phyloP scores from a whole-genome alignment of 2,329 filamentous ascomycete species.

The Tolypocladium sp. region DNA sequence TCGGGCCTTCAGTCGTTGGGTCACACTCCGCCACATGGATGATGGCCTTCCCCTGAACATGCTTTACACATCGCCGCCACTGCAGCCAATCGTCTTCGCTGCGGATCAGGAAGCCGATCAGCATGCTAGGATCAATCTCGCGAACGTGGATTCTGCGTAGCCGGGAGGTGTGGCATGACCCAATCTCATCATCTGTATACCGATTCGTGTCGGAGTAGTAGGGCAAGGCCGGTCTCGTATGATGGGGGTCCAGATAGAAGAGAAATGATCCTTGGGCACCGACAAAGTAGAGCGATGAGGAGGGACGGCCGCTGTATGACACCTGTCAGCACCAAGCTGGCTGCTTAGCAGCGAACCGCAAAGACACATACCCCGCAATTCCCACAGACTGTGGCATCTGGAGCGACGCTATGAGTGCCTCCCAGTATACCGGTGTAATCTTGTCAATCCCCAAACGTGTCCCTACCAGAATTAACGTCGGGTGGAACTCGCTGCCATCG shows the following conservation, averaged over 20 bases:
- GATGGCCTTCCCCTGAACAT: constrained; percentile 73
- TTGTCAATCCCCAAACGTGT: constrained; percentile 89
- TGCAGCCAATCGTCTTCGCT: constrained; percentile 74
- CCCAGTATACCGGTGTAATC: constrained; percentile 90
- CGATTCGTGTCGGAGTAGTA: constrained; percentile 46
- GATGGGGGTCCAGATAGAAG: constrained; percentile 93
- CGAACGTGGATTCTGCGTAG: constrained; percentile 73
- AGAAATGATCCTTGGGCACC: constrained; percentile 61
- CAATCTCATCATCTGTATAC: constrained; percentile 64
- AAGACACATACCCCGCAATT: constrained; percentile 68
- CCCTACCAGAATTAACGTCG: constrained; percentile 81
- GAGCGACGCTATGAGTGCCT: constrained; percentile 75
- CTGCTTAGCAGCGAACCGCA: neutral
- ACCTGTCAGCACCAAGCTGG: neutral
- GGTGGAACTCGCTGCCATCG: constrained; percentile 58
- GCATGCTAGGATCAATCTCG: constrained; percentile 97
- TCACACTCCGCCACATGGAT: constrained; percentile 74
- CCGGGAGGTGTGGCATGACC: constrained; percentile 79
- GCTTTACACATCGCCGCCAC: constrained; percentile 70
- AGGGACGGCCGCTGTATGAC: constrained; percentile 67
- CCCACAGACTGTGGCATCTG: constrained; percentile 91
- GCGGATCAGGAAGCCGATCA: constrained; percentile 84
- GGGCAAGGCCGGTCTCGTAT: constrained; percentile 65
- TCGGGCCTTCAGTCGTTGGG: constrained; percentile 42
- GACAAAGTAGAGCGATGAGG: constrained; percentile 64